Conservation (phyloP, 129 eudicot species). For the Flaveria ramosissima region DNA sequence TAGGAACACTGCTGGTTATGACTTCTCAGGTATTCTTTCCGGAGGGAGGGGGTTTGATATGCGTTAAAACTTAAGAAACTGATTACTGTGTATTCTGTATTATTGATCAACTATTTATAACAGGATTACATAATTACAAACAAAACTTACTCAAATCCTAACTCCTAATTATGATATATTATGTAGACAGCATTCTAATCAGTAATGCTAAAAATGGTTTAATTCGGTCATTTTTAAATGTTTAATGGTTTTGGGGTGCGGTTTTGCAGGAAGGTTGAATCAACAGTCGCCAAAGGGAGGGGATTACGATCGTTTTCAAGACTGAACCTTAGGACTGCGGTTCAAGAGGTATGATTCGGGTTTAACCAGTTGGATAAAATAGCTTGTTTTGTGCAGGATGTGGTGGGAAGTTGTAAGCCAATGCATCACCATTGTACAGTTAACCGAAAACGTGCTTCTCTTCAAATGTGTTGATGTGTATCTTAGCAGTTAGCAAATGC, state of each 20-base stretch:
- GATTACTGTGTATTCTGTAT: not conserved
- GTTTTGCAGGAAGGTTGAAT: slow-evolving; percentile 57
- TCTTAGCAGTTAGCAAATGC: slow-evolving; percentile 31
- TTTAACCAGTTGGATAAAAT: slow-evolving; percentile 30
- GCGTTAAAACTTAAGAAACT: too few species aligned
- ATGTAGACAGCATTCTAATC: too few species aligned
- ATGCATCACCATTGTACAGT: slow-evolving; percentile 46
- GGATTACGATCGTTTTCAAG: slow-evolving; percentile 54
- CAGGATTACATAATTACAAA: too few species aligned
- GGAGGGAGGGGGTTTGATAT: too few species aligned
- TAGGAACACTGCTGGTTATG: slow-evolving; percentile 47
- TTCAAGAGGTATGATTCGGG: slow-evolving; percentile 22
- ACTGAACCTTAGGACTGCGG: slow-evolving; percentile 28
- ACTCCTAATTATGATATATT: not conserved
- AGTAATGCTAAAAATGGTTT: too few species aligned
- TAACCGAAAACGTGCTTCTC: slow-evolving; percentile 36
- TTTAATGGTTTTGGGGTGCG: not conserved
- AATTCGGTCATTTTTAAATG: too few species aligned
- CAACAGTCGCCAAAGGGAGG: slow-evolving; percentile 66
- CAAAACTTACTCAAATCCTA: not conserved
- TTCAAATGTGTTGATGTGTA: slow-evolving; percentile 34
- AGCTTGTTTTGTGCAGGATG: slow-evolving; percentile 33
- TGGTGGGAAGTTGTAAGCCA: slow-evolving; percentile 36
- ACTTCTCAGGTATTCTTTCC: slow-evolving; percentile 46
- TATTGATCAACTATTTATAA: too few species aligned